These are phyloP conservation scores for Murraya paniculata DNA, from an alignment of 345 rosid species.

Conservation along the genomic window DNA sequence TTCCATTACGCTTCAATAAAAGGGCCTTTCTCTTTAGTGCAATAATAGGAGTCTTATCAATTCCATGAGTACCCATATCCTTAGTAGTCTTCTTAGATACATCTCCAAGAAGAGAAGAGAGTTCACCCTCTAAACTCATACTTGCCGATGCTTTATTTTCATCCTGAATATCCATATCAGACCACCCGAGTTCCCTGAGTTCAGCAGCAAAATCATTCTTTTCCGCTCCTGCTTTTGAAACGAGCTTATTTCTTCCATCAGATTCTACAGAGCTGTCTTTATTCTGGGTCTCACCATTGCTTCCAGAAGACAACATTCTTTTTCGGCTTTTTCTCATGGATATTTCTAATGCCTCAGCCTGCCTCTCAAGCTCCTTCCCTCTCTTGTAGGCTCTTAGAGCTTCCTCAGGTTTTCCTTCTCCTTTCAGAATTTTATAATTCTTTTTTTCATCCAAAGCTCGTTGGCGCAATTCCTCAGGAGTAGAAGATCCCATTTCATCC, in stretches of 20 bases:
- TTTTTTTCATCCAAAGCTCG: slow-evolving; percentile 74
- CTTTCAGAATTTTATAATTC: slow-evolving; percentile 68
- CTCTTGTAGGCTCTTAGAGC: slow-evolving; percentile 86
- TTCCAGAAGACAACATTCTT: slow-evolving; percentile 37
- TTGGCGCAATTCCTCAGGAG: slow-evolving; percentile 69
- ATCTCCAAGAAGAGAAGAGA: slow-evolving; percentile 70
- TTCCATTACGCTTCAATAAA: slow-evolving; percentile 81
- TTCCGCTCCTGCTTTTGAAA: slow-evolving; percentile 35
- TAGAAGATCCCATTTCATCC: slow-evolving; percentile 32
- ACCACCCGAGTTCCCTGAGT: slow-evolving; percentile 78
- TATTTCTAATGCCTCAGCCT: slow-evolving; percentile 72
- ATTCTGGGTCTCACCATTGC: slow-evolving; percentile 32
- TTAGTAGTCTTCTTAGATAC: slow-evolving; percentile 36
- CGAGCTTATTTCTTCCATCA: slow-evolving; percentile 38
- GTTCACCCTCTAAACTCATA: slow-evolving; percentile 81
- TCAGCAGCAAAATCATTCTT: slow-evolving; percentile 68
- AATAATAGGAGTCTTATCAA: slow-evolving; percentile 56
- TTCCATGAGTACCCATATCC: slow-evolving; percentile 29
- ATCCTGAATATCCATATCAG: slow-evolving; percentile 53
- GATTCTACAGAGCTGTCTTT: slow-evolving; percentile 45
- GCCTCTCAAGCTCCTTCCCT: slow-evolving; percentile 93
- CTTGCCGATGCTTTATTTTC: slow-evolving; percentile 46
- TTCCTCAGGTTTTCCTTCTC: slow-evolving; percentile 79
- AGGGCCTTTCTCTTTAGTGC: slow-evolving; percentile 83
- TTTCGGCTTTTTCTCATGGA: slow-evolving; percentile 54